Conservation (phyloP, 345 rosid species). For the Salix viminalis region DNA sequence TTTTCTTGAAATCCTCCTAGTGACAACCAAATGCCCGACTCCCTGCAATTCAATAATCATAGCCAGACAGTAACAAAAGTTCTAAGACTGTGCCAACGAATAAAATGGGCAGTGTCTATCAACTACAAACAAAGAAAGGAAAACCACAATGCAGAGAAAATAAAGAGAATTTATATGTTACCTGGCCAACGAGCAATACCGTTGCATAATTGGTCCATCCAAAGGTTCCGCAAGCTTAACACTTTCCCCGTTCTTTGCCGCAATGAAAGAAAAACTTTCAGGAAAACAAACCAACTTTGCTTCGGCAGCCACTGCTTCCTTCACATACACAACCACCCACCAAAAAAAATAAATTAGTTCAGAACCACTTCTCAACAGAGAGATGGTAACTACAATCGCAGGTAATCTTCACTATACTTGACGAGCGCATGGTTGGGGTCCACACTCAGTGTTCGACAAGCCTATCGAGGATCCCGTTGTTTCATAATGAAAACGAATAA, state of each 20-base stretch:
- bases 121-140: background rate
- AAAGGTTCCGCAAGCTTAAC: constrained; percentile 64
- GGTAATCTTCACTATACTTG: too few relatives aligned
- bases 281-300: constrained; percentile 89
- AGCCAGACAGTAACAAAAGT: background rate
- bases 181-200: constrained; percentile 87
- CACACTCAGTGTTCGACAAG: too few relatives aligned
- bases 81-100: background rate
- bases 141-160: background rate
- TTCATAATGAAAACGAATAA: too few relatives aligned
- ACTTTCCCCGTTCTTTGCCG: constrained; percentile 62
- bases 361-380: background rate
- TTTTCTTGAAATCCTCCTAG: constrained; percentile 92
- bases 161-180: constrained; percentile 9
- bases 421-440: background rate
- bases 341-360: background rate
- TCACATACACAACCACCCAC: constrained; percentile 13
- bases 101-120: background rate
- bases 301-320: constrained; percentile 84
- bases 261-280: constrained; percentile 75
- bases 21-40: constrained; percentile 76
- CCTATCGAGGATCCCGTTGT: too few relatives aligned
- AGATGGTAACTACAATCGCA: background rate
- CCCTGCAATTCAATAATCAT: constrained; percentile 38
- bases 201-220: constrained; percentile 79